phyloP scores from a whole-genome alignment of 2,329 filamentous ascomycete genomes.

The Aspergillus glaucus region DNA sequence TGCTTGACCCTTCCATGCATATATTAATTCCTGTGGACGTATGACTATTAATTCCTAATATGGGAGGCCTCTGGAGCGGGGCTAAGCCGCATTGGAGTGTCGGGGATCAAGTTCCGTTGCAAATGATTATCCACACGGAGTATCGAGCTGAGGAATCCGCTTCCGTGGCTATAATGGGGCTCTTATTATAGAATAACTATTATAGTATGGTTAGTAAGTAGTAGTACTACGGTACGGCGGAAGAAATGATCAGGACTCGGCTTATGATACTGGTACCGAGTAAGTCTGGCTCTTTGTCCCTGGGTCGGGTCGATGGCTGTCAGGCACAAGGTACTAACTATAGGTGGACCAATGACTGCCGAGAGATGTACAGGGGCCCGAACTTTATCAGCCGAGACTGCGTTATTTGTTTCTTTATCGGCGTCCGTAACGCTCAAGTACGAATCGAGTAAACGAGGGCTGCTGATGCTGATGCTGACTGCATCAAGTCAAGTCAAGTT shows the following conservation, averaged over 20 bases:
- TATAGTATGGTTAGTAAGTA: too few species aligned
- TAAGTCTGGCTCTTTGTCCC: neutral
- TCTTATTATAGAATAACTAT: too few species aligned
- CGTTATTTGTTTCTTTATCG: neutral
- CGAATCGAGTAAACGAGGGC: too few species aligned
- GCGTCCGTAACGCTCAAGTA: neutral
- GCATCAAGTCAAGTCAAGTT: neutral
- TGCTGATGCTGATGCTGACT: too few species aligned
- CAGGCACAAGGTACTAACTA: constrained; percentile 16
- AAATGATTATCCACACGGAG: constrained; percentile 4
- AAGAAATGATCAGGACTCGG: too few species aligned
- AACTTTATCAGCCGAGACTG: neutral
- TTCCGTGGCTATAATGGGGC: too few species aligned
- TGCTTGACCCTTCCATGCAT: neutral
- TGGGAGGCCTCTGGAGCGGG: neutral
- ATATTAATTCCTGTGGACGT: neutral
- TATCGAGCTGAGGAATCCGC: constrained; percentile 2
- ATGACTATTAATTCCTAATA: neutral
- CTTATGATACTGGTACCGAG: too few species aligned
- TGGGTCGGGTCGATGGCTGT: neutral
- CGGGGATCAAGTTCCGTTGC: too few species aligned
- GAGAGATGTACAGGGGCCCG: constrained; percentile 1
- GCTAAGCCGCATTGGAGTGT: neutral
- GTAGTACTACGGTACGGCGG: too few species aligned
- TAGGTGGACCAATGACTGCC: constrained; percentile 12